phyloP scores from a whole-genome alignment of 345 rosid genomes.

The Clarkia xantiana region DNA sequence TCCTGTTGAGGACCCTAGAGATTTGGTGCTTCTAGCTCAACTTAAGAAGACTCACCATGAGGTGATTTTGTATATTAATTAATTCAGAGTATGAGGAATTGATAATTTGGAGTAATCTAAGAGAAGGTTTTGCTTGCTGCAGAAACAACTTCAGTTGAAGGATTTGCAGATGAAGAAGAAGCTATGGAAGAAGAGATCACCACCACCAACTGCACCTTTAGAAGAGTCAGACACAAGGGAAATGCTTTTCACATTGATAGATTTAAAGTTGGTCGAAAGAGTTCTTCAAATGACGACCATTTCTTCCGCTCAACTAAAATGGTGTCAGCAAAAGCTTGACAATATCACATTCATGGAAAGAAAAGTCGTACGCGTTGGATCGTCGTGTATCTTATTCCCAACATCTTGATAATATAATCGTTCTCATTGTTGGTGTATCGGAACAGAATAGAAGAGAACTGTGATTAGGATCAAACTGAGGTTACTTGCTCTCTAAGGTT shows the following conservation, averaged over 20 bases:
- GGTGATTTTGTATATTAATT: slow-evolving; percentile 15
- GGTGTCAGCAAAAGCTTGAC: slow-evolving; percentile 65
- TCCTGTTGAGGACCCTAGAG: slow-evolving; percentile 61
- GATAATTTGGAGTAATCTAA: neutral
- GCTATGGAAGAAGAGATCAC: slow-evolving; percentile 23
- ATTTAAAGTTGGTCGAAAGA: slow-evolving; percentile 43
- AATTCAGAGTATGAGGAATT: too few relatives aligned
- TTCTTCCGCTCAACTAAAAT: slow-evolving; percentile 48
- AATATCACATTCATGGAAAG: slow-evolving; percentile 29
- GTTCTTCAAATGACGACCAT: slow-evolving; percentile 45
- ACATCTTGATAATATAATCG: slow-evolving; percentile 14
- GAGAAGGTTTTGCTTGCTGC: slow-evolving; percentile 1
- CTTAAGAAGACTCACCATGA: slow-evolving; percentile 28
- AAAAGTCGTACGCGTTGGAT: slow-evolving; percentile 22
- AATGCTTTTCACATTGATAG: slow-evolving; percentile 29
- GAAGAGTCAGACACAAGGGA: slow-evolving; percentile 30
- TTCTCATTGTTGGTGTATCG: too few relatives aligned
- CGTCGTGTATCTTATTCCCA: slow-evolving; percentile 31
- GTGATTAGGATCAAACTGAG: too few relatives aligned
- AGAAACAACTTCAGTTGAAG: slow-evolving; percentile 44
- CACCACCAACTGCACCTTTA: slow-evolving; percentile 2
- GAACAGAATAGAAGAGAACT: too few relatives aligned
- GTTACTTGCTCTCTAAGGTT: too few relatives aligned
- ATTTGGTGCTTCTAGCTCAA: slow-evolving; percentile 27
- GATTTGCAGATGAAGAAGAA: slow-evolving; percentile 35